Evolutionary conservation across 2,329 filamentous ascomycete genomes (phyloP).

Genomic region (Colletotrichum siamense): DNA sequence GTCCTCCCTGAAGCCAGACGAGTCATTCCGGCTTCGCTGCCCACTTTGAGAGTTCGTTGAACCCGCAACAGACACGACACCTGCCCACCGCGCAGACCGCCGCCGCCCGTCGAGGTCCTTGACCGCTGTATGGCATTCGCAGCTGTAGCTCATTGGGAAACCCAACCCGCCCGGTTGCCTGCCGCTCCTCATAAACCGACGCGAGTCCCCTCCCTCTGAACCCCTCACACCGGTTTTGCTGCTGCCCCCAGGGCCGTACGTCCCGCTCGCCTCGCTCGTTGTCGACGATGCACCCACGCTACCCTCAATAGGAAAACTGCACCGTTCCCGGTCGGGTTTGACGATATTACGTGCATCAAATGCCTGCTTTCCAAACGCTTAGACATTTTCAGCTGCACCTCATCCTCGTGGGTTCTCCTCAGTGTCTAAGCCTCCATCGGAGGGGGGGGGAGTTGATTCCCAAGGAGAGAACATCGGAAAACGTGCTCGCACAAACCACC

Average conservation of each 20-base stretch:
- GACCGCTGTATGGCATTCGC: not conserved
- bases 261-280: slow-evolving; percentile 1
- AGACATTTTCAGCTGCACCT: not conserved
- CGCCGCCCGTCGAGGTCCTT: not conserved
- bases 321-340: not conserved
- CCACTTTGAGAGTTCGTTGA: not conserved
- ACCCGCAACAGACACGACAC: not conserved
- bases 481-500: not conserved
- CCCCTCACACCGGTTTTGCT: not conserved
- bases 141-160: not conserved
- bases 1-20: not conserved
- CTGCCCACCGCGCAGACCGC: not conserved
- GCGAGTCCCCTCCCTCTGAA: not conserved
- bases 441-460: not conserved
- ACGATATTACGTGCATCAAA: slow-evolving; percentile 5
- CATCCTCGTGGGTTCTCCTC: not conserved
- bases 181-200: not conserved
- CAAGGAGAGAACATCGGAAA: not conserved
- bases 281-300: not conserved
- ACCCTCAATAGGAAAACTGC: slow-evolving; percentile 4
- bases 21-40: not conserved
- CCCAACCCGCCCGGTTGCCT: not conserved
- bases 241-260: not conserved
- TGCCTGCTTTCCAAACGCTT: not conserved
- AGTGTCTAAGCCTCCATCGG: not conserved